Percentiles rank a stretch among this genome's conserved stretches.
These are phyloP conservation scores for Leccinellum rugosiceps DNA, from an alignment of 768 basidiomycete species.

Conservation along the genomic window DNA sequence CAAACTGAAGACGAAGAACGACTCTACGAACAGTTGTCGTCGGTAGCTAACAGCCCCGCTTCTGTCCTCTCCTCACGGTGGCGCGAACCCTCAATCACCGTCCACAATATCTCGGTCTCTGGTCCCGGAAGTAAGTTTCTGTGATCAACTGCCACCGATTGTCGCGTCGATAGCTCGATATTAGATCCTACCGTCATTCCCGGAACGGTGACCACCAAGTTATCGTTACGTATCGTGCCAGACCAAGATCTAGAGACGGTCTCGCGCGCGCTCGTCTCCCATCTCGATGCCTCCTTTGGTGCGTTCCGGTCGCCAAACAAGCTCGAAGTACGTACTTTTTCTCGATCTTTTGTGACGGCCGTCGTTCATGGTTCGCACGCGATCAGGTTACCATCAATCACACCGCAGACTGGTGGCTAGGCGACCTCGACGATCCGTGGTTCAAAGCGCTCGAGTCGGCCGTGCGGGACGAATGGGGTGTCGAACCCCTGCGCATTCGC, in stretches of 20 bases:
- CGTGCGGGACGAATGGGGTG: slow-evolving; percentile 83
- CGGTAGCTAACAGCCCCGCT: slow-evolving; percentile 64
- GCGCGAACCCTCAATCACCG: slow-evolving; percentile 87
- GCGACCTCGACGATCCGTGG: slow-evolving; percentile 79
- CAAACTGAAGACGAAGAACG: slow-evolving; percentile 64
- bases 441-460: slow-evolving; percentile 83
- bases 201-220: slow-evolving; percentile 72
- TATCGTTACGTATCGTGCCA: slow-evolving; percentile 92
- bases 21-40: slow-evolving; percentile 66
- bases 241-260: slow-evolving; percentile 82
- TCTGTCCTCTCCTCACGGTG: slow-evolving; percentile 74
- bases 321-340: slow-evolving; percentile 51
- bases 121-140: slow-evolving; percentile 66
- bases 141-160: not conserved
- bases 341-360: not conserved
- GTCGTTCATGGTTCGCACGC: not conserved
- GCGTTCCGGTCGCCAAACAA: slow-evolving; percentile 63
- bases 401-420: slow-evolving; percentile 95
- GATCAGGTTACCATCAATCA: slow-evolving; percentile 73
- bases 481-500: slow-evolving; percentile 80
- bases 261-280: slow-evolving; percentile 53
- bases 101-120: slow-evolving; percentile 81
- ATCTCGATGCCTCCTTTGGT: slow-evolving; percentile 59
- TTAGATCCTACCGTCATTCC: slow-evolving; percentile 89
- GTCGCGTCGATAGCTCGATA: not conserved